Base-by-base conservation (phyloP, 257 asterid species). In the Rhazya stricta region DNA sequence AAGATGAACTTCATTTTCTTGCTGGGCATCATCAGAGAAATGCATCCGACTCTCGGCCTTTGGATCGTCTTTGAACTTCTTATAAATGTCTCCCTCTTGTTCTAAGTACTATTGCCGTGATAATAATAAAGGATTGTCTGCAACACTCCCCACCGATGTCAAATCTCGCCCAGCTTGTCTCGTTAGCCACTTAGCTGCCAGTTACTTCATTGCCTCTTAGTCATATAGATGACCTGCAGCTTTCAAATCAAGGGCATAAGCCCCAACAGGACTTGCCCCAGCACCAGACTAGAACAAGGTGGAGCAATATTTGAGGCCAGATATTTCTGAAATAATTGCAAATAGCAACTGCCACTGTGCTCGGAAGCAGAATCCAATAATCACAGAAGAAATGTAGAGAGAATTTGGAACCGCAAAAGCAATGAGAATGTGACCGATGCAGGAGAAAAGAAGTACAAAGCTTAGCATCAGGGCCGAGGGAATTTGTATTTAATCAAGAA, bases 261-360 rank as follows among this genome's bases (percentile, higher is more conserved):
- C 85, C 45, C 89, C 89, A 6, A 83, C 74, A 0, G 89, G 89
- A 21, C 89, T 85, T 19, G 89, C 85, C 25, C 80, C 85, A 30
- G 77, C 89, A 23, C 89, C 89, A 30, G 79, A 77, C 54, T 80
- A 81, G 62, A 62, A 79, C 79, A 85, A 73, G 3, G 87, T 85
- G 1, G 87, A 85, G 79, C 81, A 85, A 72, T 80, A 80, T 67
- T 75, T 80, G 39, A 83, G 77, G 21, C 86, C 86, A 53, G 80
- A 83, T 19, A 83, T 3, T 45, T 83, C 84, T 0, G 86, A 83
- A 16, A 83, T 83, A 6, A 83, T 83, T 18, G 86, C 81, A 27
- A 77, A 83, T 15, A 83, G 74, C 72, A 83, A 48, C 16, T 84
- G 86, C 86, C 86, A 83, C 53, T 83, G 84, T 15, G 86, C 86